phyloP scores from a whole-genome alignment of 768 basidiomycete genomes.

The Xerocomus spinulosus region DNA sequence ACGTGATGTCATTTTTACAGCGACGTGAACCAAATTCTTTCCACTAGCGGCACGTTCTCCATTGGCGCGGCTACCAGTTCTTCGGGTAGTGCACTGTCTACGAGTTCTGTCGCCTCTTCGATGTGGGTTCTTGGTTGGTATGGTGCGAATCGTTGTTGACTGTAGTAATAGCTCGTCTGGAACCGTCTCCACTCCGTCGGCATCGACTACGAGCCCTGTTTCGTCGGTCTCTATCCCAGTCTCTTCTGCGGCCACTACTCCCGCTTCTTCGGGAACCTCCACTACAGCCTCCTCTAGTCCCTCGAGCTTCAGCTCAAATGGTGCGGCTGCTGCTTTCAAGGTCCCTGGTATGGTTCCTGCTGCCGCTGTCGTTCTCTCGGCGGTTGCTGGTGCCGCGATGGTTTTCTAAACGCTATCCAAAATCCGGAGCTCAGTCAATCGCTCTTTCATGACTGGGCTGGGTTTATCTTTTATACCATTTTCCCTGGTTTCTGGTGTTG shows the following conservation, averaged over 20 bases:
- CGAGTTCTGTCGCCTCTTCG: background rate
- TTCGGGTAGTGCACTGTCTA: slow-evolving; percentile 12
- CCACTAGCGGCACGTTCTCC: slow-evolving; percentile 38
- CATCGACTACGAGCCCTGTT: slow-evolving; percentile 12
- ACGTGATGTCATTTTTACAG: slow-evolving; percentile 10
- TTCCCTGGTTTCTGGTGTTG: slow-evolving; percentile 7
- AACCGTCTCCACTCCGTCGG: background rate
- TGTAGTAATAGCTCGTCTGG: background rate
- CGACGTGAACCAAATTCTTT: slow-evolving; percentile 44
- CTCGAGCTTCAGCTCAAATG: slow-evolving; percentile 16
- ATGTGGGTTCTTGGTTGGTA: slow-evolving; percentile 6
- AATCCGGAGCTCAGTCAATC: background rate
- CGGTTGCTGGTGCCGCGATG: slow-evolving; percentile 44
- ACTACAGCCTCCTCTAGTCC: slow-evolving; percentile 22
- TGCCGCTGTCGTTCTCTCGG: slow-evolving; percentile 39
- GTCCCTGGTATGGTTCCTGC: slow-evolving; percentile 30
- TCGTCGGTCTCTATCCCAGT: background rate
- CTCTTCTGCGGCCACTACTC: background rate
- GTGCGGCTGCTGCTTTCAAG: slow-evolving; percentile 33
- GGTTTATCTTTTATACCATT: slow-evolving; percentile 15
- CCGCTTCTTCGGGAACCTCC: slow-evolving; percentile 4
- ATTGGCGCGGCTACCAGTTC: slow-evolving; percentile 27
- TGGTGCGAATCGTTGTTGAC: background rate
- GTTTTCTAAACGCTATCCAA: slow-evolving; percentile 36
- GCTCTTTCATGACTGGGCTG: background rate